These are phyloP conservation scores for Lentinula aciculospora DNA, from an alignment of 768 basidiomycete genomes.

Conservation along the genomic window DNA sequence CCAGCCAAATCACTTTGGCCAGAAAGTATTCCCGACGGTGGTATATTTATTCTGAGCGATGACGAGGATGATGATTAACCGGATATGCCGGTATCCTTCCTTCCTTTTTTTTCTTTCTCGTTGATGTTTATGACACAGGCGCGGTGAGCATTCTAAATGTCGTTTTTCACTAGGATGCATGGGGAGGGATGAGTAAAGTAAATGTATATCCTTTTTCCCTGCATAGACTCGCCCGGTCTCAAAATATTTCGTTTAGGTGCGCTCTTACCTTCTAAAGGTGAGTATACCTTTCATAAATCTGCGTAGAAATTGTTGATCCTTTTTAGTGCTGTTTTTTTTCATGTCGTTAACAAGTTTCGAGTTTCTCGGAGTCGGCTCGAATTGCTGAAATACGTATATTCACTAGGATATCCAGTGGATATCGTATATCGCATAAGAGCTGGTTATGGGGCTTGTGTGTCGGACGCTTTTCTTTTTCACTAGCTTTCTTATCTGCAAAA, in stretches of 20 bases:
- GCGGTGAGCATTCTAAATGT: neutral
- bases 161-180: neutral
- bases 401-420: neutral
- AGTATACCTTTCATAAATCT: neutral
- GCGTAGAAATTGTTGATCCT: neutral
- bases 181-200: neutral
- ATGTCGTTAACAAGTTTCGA: neutral
- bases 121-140: conserved; percentile 1
- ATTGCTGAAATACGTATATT: neutral
- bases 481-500: too few species aligned
- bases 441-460: neutral
- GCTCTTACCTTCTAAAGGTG: neutral
- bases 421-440: neutral
- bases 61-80: conserved; percentile 30
- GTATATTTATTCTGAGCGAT: conserved; percentile 46
- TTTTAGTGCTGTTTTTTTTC: neutral
- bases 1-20: conserved; percentile 37
- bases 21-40: conserved; percentile 30
- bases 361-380: neutral
- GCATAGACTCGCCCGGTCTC: neutral
- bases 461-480: neutral
- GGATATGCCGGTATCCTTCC: neutral
- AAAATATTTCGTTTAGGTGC: neutral
- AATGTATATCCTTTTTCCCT: neutral
- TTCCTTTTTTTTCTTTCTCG: neutral